Evolutionary conservation across 2,329 filamentous ascomycete genomes (phyloP).

Genomic region (Phaeosphaeria sp.): DNA sequence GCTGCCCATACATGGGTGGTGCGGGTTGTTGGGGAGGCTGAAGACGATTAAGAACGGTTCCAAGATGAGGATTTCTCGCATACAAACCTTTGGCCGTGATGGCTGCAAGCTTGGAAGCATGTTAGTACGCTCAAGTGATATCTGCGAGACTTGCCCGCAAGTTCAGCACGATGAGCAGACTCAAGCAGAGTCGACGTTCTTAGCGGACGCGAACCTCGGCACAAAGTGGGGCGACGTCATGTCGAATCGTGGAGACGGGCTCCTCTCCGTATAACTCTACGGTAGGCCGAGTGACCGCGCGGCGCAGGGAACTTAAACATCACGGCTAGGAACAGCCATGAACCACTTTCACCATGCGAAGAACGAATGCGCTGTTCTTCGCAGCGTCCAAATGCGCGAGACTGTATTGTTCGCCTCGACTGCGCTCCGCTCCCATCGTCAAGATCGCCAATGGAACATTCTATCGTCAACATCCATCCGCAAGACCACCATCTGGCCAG

Average conservation of each 20-base stretch:
- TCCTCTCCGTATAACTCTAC: slow-evolving; percentile 22
- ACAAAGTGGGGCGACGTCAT: slow-evolving; percentile 30
- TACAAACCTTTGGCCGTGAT: slow-evolving; percentile 47
- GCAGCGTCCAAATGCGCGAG: slow-evolving; percentile 33
- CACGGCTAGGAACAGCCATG: slow-evolving; percentile 2
- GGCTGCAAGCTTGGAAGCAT: slow-evolving; percentile 52
- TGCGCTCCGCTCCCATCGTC: slow-evolving; percentile 36
- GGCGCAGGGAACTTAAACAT: slow-evolving; percentile 6
- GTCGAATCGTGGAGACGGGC: slow-evolving; percentile 26
- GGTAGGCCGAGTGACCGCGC: slow-evolving; percentile 9
- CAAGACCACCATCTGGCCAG: slow-evolving; percentile 46
- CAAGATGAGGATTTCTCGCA: not conserved
- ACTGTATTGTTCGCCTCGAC: slow-evolving; percentile 21
- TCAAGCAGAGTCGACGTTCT: not conserved
- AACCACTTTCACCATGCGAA: slow-evolving; percentile 36
- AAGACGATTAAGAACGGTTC: slow-evolving; percentile 9
- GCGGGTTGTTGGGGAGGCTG: slow-evolving; percentile 31
- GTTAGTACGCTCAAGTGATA: slow-evolving; percentile 9
- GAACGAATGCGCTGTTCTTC: slow-evolving; percentile 35
- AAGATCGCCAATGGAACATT: slow-evolving; percentile 72
- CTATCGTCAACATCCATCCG: slow-evolving; percentile 73
- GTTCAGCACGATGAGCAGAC: slow-evolving; percentile 6
- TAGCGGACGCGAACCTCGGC: slow-evolving; percentile 28
- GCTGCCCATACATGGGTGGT: slow-evolving; percentile 27
- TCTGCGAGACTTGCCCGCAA: slow-evolving; percentile 11